A percentile compares a stretch with the other conserved stretches of the same genome.
phyloP scores from a whole-genome alignment of 1,284 basidiomycete species.

The Sphaerobolus stellatus region DNA sequence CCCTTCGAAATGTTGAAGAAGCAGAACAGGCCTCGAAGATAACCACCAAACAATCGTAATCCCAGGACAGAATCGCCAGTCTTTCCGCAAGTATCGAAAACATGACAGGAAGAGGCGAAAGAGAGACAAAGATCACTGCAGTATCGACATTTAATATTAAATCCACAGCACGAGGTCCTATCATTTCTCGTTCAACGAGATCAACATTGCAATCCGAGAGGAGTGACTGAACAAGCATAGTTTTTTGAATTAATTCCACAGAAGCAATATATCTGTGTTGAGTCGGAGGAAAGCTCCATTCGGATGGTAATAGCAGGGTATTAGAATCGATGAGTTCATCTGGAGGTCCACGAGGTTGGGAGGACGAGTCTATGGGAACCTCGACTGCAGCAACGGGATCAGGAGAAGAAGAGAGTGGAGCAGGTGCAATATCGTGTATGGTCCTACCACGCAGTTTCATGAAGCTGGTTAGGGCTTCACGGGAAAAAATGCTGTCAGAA shows the following conservation, averaged over 20 bases:
- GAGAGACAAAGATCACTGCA: slow-evolving; percentile 53
- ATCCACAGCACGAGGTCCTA: slow-evolving; percentile 24
- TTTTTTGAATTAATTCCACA: slow-evolving; percentile 64
- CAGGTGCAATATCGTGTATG: background rate
- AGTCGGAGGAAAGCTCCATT: slow-evolving; percentile 32
- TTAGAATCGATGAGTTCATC: slow-evolving; percentile 46
- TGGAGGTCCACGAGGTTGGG: slow-evolving; percentile 32
- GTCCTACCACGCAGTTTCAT: slow-evolving; percentile 6
- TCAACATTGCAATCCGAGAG: slow-evolving; percentile 45
- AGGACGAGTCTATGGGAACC: slow-evolving; percentile 17
- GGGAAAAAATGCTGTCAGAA: slow-evolving; percentile 1
- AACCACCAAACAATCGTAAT: slow-evolving; percentile 52
- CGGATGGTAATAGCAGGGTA: slow-evolving; percentile 47
- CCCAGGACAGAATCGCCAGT: slow-evolving; percentile 55
- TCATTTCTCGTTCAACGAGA: slow-evolving; percentile 56
- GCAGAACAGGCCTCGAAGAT: slow-evolving; percentile 65
- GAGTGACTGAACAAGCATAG: slow-evolving; percentile 52
- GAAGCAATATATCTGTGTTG: slow-evolving; percentile 68
- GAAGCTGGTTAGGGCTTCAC: slow-evolving; percentile 9
- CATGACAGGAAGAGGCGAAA: slow-evolving; percentile 56
- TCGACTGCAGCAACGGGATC: slow-evolving; percentile 25
- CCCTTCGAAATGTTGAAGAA: slow-evolving; percentile 32
- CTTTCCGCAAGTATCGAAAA: slow-evolving; percentile 40
- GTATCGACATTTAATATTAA: slow-evolving; percentile 37
- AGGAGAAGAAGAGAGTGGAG: slow-evolving; percentile 8